Evolutionary conservation across 2,329 filamentous ascomycete genomes (phyloP).

Genomic region (Xylaria hypoxylon): DNA sequence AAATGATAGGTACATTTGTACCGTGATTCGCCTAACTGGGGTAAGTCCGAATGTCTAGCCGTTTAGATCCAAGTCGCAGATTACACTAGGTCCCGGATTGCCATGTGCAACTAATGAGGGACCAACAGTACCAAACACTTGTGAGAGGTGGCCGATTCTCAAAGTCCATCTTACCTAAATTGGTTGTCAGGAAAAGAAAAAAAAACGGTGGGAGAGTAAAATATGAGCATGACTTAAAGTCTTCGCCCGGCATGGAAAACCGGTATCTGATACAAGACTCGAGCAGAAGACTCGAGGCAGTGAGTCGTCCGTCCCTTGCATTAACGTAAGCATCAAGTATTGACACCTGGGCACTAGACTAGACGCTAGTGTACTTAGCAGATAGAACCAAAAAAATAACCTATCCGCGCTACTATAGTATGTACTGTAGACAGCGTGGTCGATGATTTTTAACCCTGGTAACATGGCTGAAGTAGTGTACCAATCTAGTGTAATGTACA

Average conservation of each 20-base stretch:
- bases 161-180: constrained; percentile 15
- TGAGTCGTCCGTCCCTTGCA: constrained; percentile 16
- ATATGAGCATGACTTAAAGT: too few relatives aligned
- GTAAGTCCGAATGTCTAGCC: constrained; percentile 21
- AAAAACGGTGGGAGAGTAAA: too few relatives aligned
- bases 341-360: background rate
- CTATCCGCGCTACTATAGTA: background rate
- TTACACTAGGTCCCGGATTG: constrained; percentile 9
- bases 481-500: background rate
- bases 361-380: background rate
- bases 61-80: constrained; percentile 24
- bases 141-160: constrained; percentile 1
- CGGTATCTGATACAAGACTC: background rate
- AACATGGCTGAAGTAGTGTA: background rate
- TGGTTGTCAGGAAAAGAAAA: background rate
- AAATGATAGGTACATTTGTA: constrained; percentile 10
- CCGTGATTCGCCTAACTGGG: constrained; percentile 11
- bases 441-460: constrained; percentile 1
- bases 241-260: background rate
- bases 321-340: constrained; percentile 1
- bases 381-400: background rate
- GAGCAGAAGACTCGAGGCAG: background rate
- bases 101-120: constrained; percentile 7
- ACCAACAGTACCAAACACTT: constrained; percentile 17
- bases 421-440: background rate